Percentiles rank a stretch among this genome's conserved stretches.
phyloP scores from a whole-genome alignment of 805 yeast genomes.

The Priceomyces carsonii region DNA sequence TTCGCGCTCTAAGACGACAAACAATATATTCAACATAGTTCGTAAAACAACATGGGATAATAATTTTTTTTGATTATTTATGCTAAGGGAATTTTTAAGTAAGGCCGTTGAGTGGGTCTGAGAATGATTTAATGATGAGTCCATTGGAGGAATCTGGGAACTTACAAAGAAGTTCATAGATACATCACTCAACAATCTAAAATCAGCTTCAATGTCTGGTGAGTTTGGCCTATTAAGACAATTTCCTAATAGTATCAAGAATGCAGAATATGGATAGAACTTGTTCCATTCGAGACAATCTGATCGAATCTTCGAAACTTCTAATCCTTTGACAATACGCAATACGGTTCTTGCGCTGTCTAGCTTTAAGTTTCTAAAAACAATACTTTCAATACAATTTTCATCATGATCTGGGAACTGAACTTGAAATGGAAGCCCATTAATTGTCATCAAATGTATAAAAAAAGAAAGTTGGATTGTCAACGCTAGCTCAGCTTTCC shows the following conservation, averaged over 20 bases:
- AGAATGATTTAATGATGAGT: too few species aligned
- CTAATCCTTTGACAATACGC: conserved; percentile 21
- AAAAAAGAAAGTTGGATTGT: conserved; percentile 32
- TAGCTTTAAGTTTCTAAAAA: conserved; percentile 29
- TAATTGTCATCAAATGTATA: conserved; percentile 37
- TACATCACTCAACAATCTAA: conserved; percentile 27
- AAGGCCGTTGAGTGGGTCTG: too few species aligned
- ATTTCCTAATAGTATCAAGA: conserved; percentile 26
- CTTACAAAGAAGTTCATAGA: conserved; percentile 15
- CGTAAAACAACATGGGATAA: conserved; percentile 20
- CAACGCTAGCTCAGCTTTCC: conserved; percentile 16
- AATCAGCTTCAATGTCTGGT: conserved; percentile 27
- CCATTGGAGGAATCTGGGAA: too few species aligned
- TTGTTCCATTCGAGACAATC: conserved; percentile 33
- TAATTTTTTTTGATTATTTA: conserved; percentile 17
- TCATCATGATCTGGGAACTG: conserved; percentile 16
- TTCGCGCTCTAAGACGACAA: conserved; percentile 22
- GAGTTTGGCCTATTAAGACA: conserved; percentile 31
- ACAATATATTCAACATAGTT: conserved; percentile 20
- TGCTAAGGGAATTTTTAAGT: too few species aligned
- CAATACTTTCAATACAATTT: conserved; percentile 13
- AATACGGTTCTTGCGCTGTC: conserved; percentile 41
- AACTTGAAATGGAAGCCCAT: conserved; percentile 31
- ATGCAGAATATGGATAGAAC: conserved; percentile 34
- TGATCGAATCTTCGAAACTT: conserved; percentile 17